Percentiles rank a stretch among this genome's conserved stretches.
Evolutionary conservation across 345 rosid genomes (phyloP).

Genomic region (Rhodomyrtus tomentosa): DNA sequence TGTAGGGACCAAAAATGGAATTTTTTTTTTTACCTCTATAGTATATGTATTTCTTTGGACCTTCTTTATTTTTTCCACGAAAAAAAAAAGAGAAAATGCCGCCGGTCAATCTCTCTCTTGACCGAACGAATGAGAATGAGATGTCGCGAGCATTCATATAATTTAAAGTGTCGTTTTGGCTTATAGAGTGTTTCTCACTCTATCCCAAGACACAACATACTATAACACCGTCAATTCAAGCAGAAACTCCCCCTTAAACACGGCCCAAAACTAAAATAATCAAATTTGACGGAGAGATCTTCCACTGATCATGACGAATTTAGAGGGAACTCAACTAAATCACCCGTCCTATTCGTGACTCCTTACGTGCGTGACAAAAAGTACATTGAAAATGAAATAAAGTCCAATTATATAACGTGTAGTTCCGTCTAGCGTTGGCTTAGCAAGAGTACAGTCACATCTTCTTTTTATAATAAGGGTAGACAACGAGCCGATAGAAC

Average conservation of each 20-base stretch:
- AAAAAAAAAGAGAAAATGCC: not conserved
- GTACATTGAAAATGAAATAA: not conserved
- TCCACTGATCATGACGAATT: not conserved
- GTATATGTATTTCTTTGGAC: not conserved
- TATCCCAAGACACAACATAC: not conserved
- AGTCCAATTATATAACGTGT: not conserved
- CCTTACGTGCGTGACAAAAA: not conserved
- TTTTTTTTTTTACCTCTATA: too few relatives aligned
- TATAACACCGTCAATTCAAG: not conserved
- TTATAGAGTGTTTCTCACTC: not conserved
- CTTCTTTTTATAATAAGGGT: not conserved
- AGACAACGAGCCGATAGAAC: not conserved
- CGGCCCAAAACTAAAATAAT: not conserved
- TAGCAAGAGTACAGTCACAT: not conserved
- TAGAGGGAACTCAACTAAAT: not conserved
- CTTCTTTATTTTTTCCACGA: not conserved
- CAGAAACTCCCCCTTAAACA: not conserved
- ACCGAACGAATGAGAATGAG: not conserved
- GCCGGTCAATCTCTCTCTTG: not conserved
- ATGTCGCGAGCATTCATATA: not conserved
- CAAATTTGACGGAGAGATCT: not conserved
- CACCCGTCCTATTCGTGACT: not conserved
- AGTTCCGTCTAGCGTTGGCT: not conserved
- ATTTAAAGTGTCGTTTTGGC: not conserved
- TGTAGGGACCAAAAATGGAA: not conserved